Evolutionary conservation across 306 rosid genomes (phyloP), one percentile per base, ranked within the genome.

Genomic region (Quercus gilva): DNA sequence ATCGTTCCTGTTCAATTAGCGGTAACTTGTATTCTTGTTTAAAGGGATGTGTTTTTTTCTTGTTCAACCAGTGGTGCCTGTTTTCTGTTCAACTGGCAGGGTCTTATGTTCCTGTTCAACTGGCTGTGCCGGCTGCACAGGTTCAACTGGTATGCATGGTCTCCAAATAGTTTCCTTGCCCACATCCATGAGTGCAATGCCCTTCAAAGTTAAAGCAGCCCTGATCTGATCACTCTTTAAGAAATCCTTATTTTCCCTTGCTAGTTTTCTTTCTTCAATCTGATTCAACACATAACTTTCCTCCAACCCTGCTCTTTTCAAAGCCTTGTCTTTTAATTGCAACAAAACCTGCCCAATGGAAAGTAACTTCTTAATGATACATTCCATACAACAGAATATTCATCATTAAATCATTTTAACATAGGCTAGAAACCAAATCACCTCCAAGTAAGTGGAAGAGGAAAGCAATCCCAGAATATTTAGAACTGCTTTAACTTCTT

Each of bases 111-210:
- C 37, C 5, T 52, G 79, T 31, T 82, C 88, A 19, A 71, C 83
- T 29, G 59, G 28, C 15, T 75, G 81, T 61, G 72, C 45, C n/a
- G 12, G 84, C 65, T 68, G 67, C 19, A 58, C 79, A 31, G 57
- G 61, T 74, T 73, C 87, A 63, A 55, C 81, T 4, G 88, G 90
- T 73, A 86, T 84, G 84, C 96, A 87, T 70, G 96, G 97, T 78
- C 97, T 90, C 94, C 97, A 90, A 80, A 88, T 74, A 58, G 92
- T 88, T 83, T 91, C 98, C 26, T 81, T 89, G 59, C 96, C 97
- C 12, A 90, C 87, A 76, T 95, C 98, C 98, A 95, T 95, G 12
- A 95, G 90, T 13, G 97, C 91, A 69, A 95, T 91, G 84, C 98
- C 98, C 84, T 88, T 89, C 8, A 81, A 80, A 41, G 91, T 85